Evolutionary conservation across 2,329 filamentous ascomycete species (phyloP).

Genomic region (Alternaria metachromatica): DNA sequence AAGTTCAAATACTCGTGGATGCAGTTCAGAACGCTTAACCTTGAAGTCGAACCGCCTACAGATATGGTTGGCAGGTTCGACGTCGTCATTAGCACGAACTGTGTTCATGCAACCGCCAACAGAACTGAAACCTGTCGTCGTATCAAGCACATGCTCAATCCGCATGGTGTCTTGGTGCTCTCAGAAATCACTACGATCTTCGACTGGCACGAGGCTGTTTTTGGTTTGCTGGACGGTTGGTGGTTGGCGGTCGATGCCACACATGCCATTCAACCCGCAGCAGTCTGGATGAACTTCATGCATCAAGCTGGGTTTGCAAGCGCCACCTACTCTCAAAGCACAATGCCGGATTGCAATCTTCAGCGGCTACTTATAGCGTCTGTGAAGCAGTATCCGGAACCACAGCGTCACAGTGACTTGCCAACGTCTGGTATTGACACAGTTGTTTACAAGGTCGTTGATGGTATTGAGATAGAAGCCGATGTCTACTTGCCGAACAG

Average conservation of each 20-base stretch:
- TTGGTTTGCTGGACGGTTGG: slow-evolving; percentile 34
- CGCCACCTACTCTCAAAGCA: slow-evolving; percentile 10
- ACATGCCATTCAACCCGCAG: slow-evolving; percentile 9
- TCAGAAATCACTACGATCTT: slow-evolving; percentile 20
- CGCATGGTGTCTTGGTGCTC: slow-evolving; percentile 20
- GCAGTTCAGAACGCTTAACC: slow-evolving; percentile 40
- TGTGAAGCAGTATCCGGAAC: slow-evolving; percentile 2
- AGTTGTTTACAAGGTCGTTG: slow-evolving; percentile 19
- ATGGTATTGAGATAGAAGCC: slow-evolving; percentile 25
- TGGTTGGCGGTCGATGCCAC: slow-evolving; percentile 23
- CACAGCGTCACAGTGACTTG: neutral
- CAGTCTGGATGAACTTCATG: slow-evolving; percentile 13
- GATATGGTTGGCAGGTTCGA: slow-evolving; percentile 12
- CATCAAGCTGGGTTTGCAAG: slow-evolving; percentile 11
- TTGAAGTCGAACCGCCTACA: slow-evolving; percentile 18
- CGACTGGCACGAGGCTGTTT: slow-evolving; percentile 26
- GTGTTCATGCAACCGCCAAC: slow-evolving; percentile 30
- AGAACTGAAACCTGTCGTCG: slow-evolving; percentile 2
- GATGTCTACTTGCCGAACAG: slow-evolving; percentile 45
- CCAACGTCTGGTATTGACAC: neutral
- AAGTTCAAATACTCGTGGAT: slow-evolving; percentile 39
- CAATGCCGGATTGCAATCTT: slow-evolving; percentile 4
- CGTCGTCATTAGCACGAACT: slow-evolving; percentile 26
- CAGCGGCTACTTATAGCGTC: slow-evolving; percentile 9
- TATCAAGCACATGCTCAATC: slow-evolving; percentile 13